Conservation (phyloP, 73 alveolate species). For the Tetrahymena elliotti region DNA sequence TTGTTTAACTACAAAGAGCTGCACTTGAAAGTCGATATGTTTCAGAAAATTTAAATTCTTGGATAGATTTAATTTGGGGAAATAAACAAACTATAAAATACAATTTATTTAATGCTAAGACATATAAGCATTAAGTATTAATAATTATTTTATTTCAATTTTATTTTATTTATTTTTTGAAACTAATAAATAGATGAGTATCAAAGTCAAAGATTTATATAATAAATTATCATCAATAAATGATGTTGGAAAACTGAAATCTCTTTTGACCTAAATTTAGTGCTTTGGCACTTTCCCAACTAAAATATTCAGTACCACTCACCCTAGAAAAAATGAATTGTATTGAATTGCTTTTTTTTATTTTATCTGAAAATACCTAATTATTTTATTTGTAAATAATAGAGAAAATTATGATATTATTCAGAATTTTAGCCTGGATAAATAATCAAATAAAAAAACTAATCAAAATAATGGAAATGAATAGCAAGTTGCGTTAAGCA, state of each 20-base stretch:
- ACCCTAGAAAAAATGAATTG: neutral
- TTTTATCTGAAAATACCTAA: neutral
- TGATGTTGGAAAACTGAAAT: neutral
- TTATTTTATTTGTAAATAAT: no score
- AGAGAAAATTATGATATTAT: neutral
- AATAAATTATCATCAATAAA: neutral
- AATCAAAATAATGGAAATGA: neutral
- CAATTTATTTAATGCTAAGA: neutral
- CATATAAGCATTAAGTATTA: neutral
- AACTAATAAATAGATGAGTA: neutral
- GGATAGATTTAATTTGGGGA: constrained; percentile 88
- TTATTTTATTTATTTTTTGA: neutral
- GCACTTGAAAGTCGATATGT: constrained; percentile 62
- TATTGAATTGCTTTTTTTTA: neutral
- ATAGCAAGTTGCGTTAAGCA: neutral
- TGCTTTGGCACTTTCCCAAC: neutral
- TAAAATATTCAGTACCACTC: neutral
- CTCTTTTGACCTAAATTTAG: neutral
- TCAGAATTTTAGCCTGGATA: neutral
- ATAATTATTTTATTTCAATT: neutral
- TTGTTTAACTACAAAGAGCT: constrained; percentile 54
- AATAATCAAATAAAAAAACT: neutral
- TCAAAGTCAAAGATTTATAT: neutral
- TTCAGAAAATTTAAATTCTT: constrained; percentile 57
- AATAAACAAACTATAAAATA: constrained; percentile 24